Base-by-base conservation (phyloP, 805 yeast species). In the Candida lessepsii region DNA sequence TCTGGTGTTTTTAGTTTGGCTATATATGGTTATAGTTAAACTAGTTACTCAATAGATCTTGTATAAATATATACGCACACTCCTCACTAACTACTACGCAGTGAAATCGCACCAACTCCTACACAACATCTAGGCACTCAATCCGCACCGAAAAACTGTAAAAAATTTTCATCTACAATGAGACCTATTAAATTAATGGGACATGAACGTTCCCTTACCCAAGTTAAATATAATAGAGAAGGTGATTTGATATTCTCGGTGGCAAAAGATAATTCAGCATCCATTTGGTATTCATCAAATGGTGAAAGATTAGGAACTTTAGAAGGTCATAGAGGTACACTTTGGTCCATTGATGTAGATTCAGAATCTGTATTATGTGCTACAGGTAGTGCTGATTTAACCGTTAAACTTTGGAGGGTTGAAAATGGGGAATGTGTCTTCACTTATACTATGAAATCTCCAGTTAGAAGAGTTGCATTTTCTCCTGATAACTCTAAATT, bases 251-350 rank as follows among this genome's bases (percentile, higher is more conserved):
- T 93, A 42, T 83, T 93, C 61, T 82, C 98, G 9, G 90, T 87
- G 29, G 88, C 96, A 49, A 89, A 93, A 65, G 99, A 93, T 75
- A 76, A 77, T 53, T 79, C 81, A 9, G 96, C 95, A 2, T 83
- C 90, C 34, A 83, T 91, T 46, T 95, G 98, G 97, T 93, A 78
- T 66, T 80, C 97, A 21, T 81, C 85, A 48, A 91, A 90, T 62
- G 99, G 99, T 55, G 99, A 93, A 69, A 80, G 98, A 64, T 67
- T 93, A 44, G 99, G 99, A 37, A 93, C 99, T 45, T 78, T 87
- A 51, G 80, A 69, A 42, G 74, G 74, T 27, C 98, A 93, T 63
- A 75, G 75, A 44, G 99, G 99, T 81, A 86, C 96, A 40, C 83
- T 93, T 55, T 88, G 95, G 93, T 82, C 96, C 24, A 82, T 93